Evolutionary conservation across 202 grass and related monocot genomes (phyloP), one percentile per base, ranked within the genome.

Genomic region (Schoenoplectus tabernaemontani): DNA sequence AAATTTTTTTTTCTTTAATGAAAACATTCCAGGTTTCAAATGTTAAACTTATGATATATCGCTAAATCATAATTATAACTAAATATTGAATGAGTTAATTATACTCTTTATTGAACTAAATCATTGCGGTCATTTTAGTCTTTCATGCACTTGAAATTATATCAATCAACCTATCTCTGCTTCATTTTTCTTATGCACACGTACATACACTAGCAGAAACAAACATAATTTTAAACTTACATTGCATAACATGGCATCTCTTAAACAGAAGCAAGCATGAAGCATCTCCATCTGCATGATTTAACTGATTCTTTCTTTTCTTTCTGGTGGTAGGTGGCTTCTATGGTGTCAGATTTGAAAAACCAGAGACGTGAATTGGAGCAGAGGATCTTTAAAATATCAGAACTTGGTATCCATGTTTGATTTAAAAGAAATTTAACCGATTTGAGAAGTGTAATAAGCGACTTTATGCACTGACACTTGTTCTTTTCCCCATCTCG

Each of bases 321-420:
- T 59, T 86, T 77, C 37, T 26, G 28, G 28, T 86, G 80, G 60
- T 62, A 98, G 91, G 88, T 95, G 81, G 90, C 96, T 85, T 88
- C 84, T 23, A 98, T 98, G 96, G 88, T 88, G 51, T 98, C 88
- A 34, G 78, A 84, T 89, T 85, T 98, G 87, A 92, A 94, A 84
- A 85, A 28, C 39, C 83, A 87, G 81, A 90, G 89, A 81, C 56
- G n/a, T 64, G 83, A 83, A 60, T 81, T 98, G 77, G 85, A 98
- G 53, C 75, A 89, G 83, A 94, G 84, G 68, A 88, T 98, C 80
- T 88, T 90, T 58, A 81, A 85, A 66, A 90, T 98, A 83, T 94
- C 91, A 66, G 95, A 98, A 87, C 93, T 89, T 1, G 91, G 95
- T 17, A 82, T 94, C 57, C 89, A 69, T 65, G 89, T 98, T 89